Conservation (phyloP, 176 grass and related monocot genomes). For the Oryza punctata region DNA sequence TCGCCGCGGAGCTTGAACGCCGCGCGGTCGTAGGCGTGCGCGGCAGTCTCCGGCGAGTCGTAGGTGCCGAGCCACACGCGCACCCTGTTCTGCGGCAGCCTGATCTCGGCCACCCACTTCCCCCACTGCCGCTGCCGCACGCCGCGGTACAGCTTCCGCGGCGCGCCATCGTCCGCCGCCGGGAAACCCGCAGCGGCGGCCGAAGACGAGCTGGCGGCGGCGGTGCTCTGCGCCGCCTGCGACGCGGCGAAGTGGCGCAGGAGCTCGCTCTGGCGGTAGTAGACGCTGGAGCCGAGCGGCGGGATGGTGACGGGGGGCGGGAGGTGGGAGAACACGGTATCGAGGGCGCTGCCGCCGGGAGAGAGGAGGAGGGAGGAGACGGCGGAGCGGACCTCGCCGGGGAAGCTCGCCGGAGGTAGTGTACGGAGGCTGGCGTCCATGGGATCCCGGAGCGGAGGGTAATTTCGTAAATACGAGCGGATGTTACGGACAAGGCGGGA, state of each 20-base stretch:
- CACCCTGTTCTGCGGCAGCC: constrained; percentile 88
- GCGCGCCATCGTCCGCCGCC: neutral
- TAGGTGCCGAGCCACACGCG: constrained; percentile 99
- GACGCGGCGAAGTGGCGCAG: constrained; percentile 61
- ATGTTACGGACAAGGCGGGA: constrained; percentile 39
- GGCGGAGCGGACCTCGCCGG: constrained; percentile 52
- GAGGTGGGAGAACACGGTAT: constrained; percentile 83
- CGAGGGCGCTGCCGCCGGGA: constrained; percentile 61
- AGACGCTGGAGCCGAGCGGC: constrained; percentile 83
- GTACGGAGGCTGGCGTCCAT: constrained; percentile 52
- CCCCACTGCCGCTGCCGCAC: constrained; percentile 97
- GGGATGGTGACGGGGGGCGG: constrained; percentile 49
- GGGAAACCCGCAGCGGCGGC: neutral
- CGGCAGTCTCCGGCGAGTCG: constrained; percentile 86
- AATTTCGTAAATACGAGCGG: neutral
- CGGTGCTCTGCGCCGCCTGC: neutral
- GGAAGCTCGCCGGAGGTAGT: constrained; percentile 42
- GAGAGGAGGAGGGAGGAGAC: constrained; percentile 67
- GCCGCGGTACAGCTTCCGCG: constrained; percentile 77
- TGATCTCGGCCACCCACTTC: constrained; percentile 95
- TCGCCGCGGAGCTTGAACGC: constrained; percentile 82
- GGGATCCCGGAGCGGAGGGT: neutral
- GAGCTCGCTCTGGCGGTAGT: constrained; percentile 86
- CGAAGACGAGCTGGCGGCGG: neutral
- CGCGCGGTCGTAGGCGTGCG: constrained; percentile 92